These are phyloP conservation scores for Fonsecaea multimorphosa DNA, from an alignment of 2,329 filamentous ascomycete species.

Conservation along the genomic window DNA sequence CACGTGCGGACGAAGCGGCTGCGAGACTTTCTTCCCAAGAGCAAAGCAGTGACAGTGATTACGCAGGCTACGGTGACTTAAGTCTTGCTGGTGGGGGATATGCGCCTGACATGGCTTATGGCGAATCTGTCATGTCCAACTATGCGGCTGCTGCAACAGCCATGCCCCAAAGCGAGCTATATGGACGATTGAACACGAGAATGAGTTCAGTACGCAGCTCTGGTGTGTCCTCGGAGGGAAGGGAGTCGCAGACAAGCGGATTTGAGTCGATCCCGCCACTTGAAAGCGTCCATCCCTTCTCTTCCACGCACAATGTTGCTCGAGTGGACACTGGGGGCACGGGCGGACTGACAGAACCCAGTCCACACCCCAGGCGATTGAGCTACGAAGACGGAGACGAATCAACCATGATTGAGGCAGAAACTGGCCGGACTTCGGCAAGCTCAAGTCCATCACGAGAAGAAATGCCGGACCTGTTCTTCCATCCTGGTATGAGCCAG, in stretches of 20 bases:
- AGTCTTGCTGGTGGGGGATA: constrained; percentile 76
- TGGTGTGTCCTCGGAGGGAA: constrained; percentile 39
- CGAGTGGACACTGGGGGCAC: constrained; percentile 87
- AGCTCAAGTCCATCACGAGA: constrained; percentile 72
- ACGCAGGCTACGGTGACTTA: constrained; percentile 70
- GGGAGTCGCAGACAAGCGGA: constrained; percentile 38
- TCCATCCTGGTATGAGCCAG: constrained; percentile 78
- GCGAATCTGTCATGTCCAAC: constrained; percentile 52
- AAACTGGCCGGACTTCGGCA: constrained; percentile 51
- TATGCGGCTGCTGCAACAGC: constrained; percentile 35
- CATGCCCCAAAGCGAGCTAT: constrained; percentile 33
- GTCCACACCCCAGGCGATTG: constrained; percentile 66
- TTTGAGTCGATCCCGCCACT: constrained; percentile 54
- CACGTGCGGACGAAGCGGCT: constrained; percentile 46
- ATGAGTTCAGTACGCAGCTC: constrained; percentile 40
- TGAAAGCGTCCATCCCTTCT: constrained; percentile 64
- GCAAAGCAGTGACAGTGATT: constrained; percentile 73
- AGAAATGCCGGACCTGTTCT: constrained; percentile 89
- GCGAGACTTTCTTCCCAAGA: constrained; percentile 40
- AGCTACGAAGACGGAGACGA: constrained; percentile 97
- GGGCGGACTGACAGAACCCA: constrained; percentile 82
- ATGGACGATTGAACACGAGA: constrained; percentile 35
- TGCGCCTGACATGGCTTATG: constrained; percentile 66
- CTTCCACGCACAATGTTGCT: constrained; percentile 61
- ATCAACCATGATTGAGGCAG: constrained; percentile 62